Base-by-base conservation (phyloP, 352 stramenopile species). In the Pythium brassicae region DNA sequence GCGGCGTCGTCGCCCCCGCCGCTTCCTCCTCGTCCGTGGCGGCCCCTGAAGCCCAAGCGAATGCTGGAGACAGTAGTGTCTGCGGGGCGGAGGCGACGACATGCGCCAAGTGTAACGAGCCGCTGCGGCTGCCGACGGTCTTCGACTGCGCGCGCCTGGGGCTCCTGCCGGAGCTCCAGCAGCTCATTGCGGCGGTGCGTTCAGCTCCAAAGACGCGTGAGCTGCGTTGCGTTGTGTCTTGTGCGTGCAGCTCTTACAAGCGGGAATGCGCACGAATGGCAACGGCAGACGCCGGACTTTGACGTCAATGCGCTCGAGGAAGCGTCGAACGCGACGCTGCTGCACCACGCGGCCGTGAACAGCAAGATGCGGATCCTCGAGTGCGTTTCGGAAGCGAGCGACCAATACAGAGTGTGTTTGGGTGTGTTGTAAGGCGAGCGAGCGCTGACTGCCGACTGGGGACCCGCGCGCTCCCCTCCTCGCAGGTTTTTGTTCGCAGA, bases 271-370 rank as follows among this genome's bases (percentile, higher is more conserved):
- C 7, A 22, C 40, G 40, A 8, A 10, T 23, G 5, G 29, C 39
- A 6, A 42, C 35, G 8, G 35, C 54, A 87, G 74, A 69, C 83
- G 17, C 44, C 55, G 7, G 22, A 50, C 17, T 86, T 90, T 53
- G 74, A 92, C 54, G 64, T 90, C 10, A 89, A 87, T 53, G 59
- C 65, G 55, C 53, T 62, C 4, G 78, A 90, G 45, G 50, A 67
- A 58, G 48, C 60, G 14, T 73, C 78, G 23, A 71, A 86, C 27
- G 79, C 83, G 23, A 92, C 83, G 37, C 27, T 92, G 45, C 63
- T 92, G n/a, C 83, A 92, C 59, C 69, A 86, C 57, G 83, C 83
- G 20, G 77, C 78, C n/a, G 75, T 88, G 27, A 90, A 86, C 68
- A 86, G 72, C 61, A 89, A 88, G 61, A 89, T 90, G 76, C 72